Conservation (phyloP, 345 rosid genomes). For the Conringia planisiliqua region DNA sequence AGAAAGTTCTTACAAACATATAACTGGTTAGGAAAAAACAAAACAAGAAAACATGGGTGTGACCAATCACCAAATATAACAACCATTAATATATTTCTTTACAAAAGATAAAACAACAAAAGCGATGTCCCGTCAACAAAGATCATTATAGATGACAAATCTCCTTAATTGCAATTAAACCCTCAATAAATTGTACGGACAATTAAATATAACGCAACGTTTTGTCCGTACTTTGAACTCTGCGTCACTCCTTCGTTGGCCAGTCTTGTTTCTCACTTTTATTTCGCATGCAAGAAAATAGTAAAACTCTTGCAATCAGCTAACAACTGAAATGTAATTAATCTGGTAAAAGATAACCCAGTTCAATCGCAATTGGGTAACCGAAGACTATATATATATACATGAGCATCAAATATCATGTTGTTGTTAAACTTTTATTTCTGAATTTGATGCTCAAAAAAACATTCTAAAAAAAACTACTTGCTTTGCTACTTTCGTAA, state of each 20-base stretch:
- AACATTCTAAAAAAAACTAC: not conserved
- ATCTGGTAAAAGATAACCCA: not conserved
- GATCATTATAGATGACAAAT: not conserved
- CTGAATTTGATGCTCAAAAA: not conserved
- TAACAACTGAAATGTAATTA: not conserved
- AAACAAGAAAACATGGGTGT: slow-evolving; percentile 25
- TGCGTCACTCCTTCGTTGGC: not conserved
- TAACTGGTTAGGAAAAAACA: not conserved
- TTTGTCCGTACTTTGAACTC: slow-evolving; percentile 25
- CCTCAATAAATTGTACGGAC: slow-evolving; percentile 22
- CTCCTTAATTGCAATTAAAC: slow-evolving; percentile 7
- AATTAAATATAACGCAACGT: not conserved
- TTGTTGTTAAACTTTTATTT: not conserved
- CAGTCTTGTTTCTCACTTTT: not conserved
- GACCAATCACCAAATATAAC: slow-evolving; percentile 22
- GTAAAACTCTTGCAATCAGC: not conserved
- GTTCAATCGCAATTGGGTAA: not conserved
- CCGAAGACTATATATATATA: not conserved
- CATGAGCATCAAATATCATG: not conserved
- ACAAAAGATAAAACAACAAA: not conserved
- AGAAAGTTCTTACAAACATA: not conserved
- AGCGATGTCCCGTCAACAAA: slow-evolving; percentile 26
- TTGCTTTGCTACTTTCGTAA: slow-evolving; percentile 25
- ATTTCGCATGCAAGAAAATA: not conserved
- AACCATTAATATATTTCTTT: not conserved